Conservation (phyloP, 176 grass and related monocot species). For the Triticum urartu region DNA sequence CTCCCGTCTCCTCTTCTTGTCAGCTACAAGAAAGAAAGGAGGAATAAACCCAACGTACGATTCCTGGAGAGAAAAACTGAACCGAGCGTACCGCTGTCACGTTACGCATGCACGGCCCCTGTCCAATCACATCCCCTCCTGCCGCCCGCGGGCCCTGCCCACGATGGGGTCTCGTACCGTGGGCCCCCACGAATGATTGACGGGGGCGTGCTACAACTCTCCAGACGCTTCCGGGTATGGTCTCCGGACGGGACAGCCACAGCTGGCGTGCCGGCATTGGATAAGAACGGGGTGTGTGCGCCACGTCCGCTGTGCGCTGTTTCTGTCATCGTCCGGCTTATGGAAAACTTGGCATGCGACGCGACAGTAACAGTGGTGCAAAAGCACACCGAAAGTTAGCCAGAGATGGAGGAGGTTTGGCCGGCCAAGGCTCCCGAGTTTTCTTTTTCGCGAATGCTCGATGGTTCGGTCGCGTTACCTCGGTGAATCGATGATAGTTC, state of each 20-base stretch:
- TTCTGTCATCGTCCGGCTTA: not conserved
- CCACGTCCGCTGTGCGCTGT: not conserved
- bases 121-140: not conserved
- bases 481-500: not conserved
- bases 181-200: constrained; percentile 4
- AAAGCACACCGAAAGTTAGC: not conserved
- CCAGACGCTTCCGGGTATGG: constrained; percentile 23
- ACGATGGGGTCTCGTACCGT: not conserved
- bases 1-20: not conserved
- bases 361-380: not conserved
- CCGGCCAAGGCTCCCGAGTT: not conserved
- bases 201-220: not conserved
- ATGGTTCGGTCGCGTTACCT: not conserved
- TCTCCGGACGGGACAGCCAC: not conserved
- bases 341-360: not conserved
- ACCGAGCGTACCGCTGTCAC: not conserved
- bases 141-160: not conserved
- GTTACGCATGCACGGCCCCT: not conserved
- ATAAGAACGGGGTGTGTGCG: not conserved
- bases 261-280: not conserved
- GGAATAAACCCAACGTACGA: not conserved
- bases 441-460: not conserved
- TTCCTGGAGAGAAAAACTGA: not conserved
- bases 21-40: not conserved
- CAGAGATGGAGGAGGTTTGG: not conserved